Percentiles rank a stretch among this genome's conserved stretches.
Conservation (phyloP, 2,329 filamentous ascomycete species). For the Sclerotinia trifoliorum region DNA sequence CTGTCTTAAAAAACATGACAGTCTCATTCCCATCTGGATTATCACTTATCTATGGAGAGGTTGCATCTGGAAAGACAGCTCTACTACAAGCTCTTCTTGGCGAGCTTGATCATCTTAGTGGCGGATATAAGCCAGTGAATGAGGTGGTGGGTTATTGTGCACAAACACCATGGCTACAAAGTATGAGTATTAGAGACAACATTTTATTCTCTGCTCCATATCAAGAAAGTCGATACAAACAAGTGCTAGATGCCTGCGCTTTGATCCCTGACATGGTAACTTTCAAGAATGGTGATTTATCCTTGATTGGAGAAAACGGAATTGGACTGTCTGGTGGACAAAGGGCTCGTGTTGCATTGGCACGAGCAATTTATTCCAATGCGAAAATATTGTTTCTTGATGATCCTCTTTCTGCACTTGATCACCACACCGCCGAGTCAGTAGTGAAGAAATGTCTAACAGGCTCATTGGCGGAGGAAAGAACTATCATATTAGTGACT, state of each 20-base stretch:
- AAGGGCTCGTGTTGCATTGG: conserved; percentile 59
- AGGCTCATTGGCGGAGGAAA: conserved; percentile 52
- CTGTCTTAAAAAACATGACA: conserved; percentile 54
- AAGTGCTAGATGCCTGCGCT: conserved; percentile 65
- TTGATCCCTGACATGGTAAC: conserved; percentile 59
- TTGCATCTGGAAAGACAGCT: conserved; percentile 61
- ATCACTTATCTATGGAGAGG: conserved; percentile 62
- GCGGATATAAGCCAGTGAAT: conserved; percentile 48
- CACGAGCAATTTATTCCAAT: conserved; percentile 57
- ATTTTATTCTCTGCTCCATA: conserved; percentile 65
- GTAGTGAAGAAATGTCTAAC: conserved; percentile 58
- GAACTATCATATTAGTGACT: conserved; percentile 60
- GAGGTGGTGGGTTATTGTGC: conserved; percentile 62
- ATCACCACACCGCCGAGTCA: conserved; percentile 62
- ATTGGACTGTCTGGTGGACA: conserved; percentile 61
- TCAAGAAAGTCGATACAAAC: conserved; percentile 66
- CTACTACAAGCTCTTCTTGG: conserved; percentile 38
- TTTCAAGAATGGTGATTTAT: conserved; percentile 63
- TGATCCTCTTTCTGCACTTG: conserved; percentile 58
- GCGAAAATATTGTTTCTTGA: conserved; percentile 56
- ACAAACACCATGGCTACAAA: conserved; percentile 67
- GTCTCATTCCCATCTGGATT: conserved; percentile 55
- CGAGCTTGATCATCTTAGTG: conserved; percentile 36
- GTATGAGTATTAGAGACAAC: conserved; percentile 68
- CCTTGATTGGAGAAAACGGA: conserved; percentile 60